phyloP scores from a whole-genome alignment of 164 flowering plant species.

The Umbilicus rupestris region DNA sequence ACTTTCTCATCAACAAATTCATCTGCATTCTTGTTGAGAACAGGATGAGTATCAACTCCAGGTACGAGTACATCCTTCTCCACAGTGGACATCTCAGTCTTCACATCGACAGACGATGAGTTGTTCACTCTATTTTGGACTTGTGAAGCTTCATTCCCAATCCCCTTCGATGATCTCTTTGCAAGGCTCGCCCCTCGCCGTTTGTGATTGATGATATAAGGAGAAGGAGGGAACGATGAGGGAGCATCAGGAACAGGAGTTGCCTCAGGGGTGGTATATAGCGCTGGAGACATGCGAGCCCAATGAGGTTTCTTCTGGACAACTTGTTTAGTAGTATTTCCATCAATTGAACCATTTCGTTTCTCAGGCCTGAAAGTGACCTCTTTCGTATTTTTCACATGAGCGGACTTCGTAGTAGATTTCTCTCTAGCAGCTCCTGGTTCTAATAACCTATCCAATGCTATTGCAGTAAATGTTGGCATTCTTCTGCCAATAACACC shows the following conservation, averaged over 20 bases:
- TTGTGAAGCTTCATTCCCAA: conserved; percentile 13
- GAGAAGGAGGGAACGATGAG: conserved; percentile 69
- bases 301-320: conserved; percentile 23
- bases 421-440: conserved; percentile 38
- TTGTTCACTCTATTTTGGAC: too few relatives aligned
- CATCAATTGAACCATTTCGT: conserved; percentile 8
- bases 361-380: neutral
- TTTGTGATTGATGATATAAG: conserved; percentile 72
- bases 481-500: conserved; percentile 25
- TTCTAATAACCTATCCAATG: conserved; percentile 68
- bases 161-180: conserved; percentile 40
- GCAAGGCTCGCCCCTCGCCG: conserved; percentile 67
- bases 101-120: conserved; percentile 1
- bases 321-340: conserved; percentile 22
- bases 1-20: neutral
- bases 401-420: conserved; percentile 17
- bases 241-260: conserved; percentile 86
- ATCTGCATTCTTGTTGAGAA: conserved; percentile 12
- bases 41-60: too few relatives aligned
- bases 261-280: conserved; percentile 64
- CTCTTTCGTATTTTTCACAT: conserved; percentile 10
- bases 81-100: conserved; percentile 14
- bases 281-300: conserved; percentile 48
- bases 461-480: conserved; percentile 68
- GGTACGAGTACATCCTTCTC: neutral